Base-by-base conservation (phyloP, 768 basidiomycete genomes). In the Panaeolus cyanescens region DNA sequence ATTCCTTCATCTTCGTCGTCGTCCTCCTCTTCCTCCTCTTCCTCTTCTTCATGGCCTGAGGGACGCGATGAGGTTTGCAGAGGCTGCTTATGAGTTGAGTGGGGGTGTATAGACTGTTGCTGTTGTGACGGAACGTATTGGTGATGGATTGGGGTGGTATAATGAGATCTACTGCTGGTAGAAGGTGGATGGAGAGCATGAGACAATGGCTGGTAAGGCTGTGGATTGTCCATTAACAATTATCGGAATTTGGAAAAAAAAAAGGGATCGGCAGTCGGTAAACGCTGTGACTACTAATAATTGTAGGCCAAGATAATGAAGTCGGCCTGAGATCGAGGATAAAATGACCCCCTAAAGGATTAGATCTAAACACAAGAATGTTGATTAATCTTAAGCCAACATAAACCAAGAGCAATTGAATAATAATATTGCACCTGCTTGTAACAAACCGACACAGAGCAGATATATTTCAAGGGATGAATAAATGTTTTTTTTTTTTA, bases 181-280 rank as follows among this genome's bases (percentile, higher is more conserved):
- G 72, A 77, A 63, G 85, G 88, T 0, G 86, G 87, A 71, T 89
- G 79, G 36, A 92, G 80, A 40, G 91, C 91, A 78, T 91, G 88
- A 59, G 90, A 92, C 67, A 92, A 81, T 28, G 91, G 88, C 63
- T 91, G 90, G 76, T 92, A 90, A 64, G 89, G 88, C 71, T 91
- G 89, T 59, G 89, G 88, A 72, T 90, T 90, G 75, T 90, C 82
- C 83, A 85, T 85, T 55, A 59, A 37, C 50, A 54, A 34, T 39
- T 56, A 53, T 54, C 55, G 60, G 65, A 61, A 55, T 10, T 60
- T 56, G 31, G 34, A 56, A 31, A 39, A 34, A 31, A 39, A 34
- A 50, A 25, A 50, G 25, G 45, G 45, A 50, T 50, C 45, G 45
- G 45, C 45, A 2, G 45, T 50, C 45, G 45, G 45, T 50, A 50